Percentiles rank a stretch among this genome's conserved stretches.
Conservation (phyloP, 768 basidiomycete genomes). For the Albatrellus ellisii region DNA sequence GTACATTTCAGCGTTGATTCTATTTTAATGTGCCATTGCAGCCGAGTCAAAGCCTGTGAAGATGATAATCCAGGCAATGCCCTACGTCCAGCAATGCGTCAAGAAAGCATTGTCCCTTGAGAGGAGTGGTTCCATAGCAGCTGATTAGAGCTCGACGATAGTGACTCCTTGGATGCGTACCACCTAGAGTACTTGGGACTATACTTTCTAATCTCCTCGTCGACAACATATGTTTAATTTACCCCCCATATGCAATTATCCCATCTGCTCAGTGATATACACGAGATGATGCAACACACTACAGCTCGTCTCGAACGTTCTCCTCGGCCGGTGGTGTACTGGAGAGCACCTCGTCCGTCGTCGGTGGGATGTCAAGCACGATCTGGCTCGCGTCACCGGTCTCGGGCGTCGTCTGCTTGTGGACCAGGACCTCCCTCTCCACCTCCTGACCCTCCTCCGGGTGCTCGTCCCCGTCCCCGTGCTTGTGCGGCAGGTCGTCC, state of each 20-base stretch:
- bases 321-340: slow-evolving; percentile 3
- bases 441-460: slow-evolving; percentile 10
- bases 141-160: neutral
- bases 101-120: slow-evolving; percentile 3
- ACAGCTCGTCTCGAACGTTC: slow-evolving; percentile 9
- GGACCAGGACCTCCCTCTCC: slow-evolving; percentile 17
- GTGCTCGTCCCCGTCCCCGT: slow-evolving; percentile 16
- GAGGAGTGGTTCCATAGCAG: neutral
- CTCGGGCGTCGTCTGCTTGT: slow-evolving; percentile 14
- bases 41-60: slow-evolving; percentile 65
- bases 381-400: slow-evolving; percentile 17
- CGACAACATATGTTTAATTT: slow-evolving; percentile 11
- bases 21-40: slow-evolving; percentile 16
- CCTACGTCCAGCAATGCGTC: slow-evolving; percentile 12
- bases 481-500: slow-evolving; percentile 23
- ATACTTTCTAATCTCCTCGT: slow-evolving; percentile 2
- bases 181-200: neutral
- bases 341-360: slow-evolving; percentile 8
- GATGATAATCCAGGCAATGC: slow-evolving; percentile 34
- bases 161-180: neutral
- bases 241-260: neutral
- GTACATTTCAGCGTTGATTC: neutral
- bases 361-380: slow-evolving; percentile 12
- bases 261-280: neutral
- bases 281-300: neutral